Evolutionary conservation across 805 yeast species (phyloP), one percentile per base, ranked within the genome.

Genomic region (Wickerhamiella cacticola): DNA sequence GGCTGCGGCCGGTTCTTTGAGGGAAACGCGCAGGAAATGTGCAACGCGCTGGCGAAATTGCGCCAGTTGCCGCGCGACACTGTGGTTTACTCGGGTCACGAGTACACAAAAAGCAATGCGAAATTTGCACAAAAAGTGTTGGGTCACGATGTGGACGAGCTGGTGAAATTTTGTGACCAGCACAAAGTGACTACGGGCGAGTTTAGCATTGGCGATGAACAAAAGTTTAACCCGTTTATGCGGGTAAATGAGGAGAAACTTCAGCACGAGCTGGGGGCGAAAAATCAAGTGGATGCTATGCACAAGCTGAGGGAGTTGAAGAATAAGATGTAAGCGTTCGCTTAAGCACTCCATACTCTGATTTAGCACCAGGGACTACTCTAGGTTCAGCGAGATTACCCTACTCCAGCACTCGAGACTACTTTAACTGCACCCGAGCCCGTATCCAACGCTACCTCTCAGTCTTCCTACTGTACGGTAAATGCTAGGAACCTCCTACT

Each of bases 1-100:
- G 99, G 99, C 1, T 88, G 96, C 62, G 99, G 99, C 9, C 72
- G 97, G 47, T 92, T 92, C 65, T 92, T 92, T 61, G 99, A 92
- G 66, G 98, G 98, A 2, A 69, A 73, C 10, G 87, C 88, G 0
- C 65, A 64, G 34, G 81, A 92, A 60, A 92, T 92, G 99, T 74
- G 80, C 55, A 53, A 55, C 1, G 74, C 94, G 0, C 70, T 92
- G 57, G 78, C 76, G 56, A 62, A 67, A 16, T 68, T 92, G 50
- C 81, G 72, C 2, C 45, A 53, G 9, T 69, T 89, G 46, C 88
- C 94, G 0, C 64, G 67, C 18, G 80, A 77, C 8, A 86, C 96
- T 0, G 62, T 64, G 33, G 87, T 88, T 1, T 89, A 77, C 60
- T 89, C 96, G 1, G 99, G 99, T 2, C 99, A 92, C 64, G 99